A percentile compares a stretch with the other conserved stretches of the same genome.
These are phyloP conservation scores for Scheffersomyces coipomensis DNA, from an alignment of 805 yeast genomes.

Conservation along the genomic window DNA sequence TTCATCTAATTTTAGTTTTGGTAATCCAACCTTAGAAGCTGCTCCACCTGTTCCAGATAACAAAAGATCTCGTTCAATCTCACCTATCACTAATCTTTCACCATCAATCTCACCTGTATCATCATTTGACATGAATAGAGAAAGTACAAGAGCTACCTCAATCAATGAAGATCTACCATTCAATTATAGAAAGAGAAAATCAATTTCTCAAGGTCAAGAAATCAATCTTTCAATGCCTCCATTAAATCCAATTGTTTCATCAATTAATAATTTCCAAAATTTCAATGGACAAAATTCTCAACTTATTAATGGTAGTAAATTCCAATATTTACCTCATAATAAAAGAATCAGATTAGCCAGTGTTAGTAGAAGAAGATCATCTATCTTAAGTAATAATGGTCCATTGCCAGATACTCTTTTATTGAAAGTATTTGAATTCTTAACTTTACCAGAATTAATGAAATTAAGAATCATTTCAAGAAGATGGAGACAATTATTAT, in stretches of 20 bases:
- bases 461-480: constrained; percentile 55
- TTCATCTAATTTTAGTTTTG: neutral
- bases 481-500: constrained; percentile 67
- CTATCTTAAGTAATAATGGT: constrained; percentile 51
- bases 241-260: constrained; percentile 35
- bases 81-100: constrained; percentile 4
- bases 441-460: constrained; percentile 62
- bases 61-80: constrained; percentile 2
- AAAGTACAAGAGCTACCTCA: neutral
- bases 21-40: neutral
- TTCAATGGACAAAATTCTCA: constrained; percentile 3
- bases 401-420: constrained; percentile 62
- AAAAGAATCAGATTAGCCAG: constrained; percentile 50
- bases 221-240: constrained; percentile 27
- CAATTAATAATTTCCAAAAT: constrained; percentile 30
- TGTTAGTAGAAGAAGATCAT: constrained; percentile 50
- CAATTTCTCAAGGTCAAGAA: neutral
- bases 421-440: constrained; percentile 49
- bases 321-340: constrained; percentile 55
- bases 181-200: neutral
- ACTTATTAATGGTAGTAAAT: constrained; percentile 22
- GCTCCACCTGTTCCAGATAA: neutral
- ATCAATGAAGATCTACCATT: neutral
- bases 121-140: neutral
- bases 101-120: constrained; percentile 2